These are phyloP conservation scores for Paramyrothecium roridum DNA, from an alignment of 2,329 filamentous ascomycete species.

Conservation along the genomic window DNA sequence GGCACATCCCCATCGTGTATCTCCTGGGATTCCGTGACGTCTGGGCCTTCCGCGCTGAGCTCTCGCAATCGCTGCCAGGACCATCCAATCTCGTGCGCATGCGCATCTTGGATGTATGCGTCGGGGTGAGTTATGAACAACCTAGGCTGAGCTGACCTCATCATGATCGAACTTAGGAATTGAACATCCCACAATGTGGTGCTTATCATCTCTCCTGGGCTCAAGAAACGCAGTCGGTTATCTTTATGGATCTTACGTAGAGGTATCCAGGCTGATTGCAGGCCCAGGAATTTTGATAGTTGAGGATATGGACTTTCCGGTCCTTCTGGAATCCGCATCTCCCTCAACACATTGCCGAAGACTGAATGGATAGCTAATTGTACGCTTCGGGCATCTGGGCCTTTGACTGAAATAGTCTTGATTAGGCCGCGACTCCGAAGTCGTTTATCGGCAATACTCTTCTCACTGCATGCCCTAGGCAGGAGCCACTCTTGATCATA, in stretches of 20 bases:
- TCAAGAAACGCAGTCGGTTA: conserved; percentile 67
- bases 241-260: conserved; percentile 74
- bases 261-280: conserved; percentile 70
- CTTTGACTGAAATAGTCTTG: conserved; percentile 57
- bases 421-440: conserved; percentile 73
- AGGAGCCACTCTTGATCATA: conserved; percentile 59
- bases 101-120: conserved; percentile 66
- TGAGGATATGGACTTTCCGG: conserved; percentile 20
- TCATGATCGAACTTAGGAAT: conserved; percentile 70
- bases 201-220: conserved; percentile 69
- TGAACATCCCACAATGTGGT: conserved; percentile 67
- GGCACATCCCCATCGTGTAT: conserved; percentile 59
- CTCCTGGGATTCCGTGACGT: conserved; percentile 39
- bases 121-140: conserved; percentile 75
- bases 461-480: conserved; percentile 64
- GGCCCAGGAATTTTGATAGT: conserved; percentile 50
- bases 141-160: conserved; percentile 65
- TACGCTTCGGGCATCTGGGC: conserved; percentile 65
- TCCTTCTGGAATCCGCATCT: conserved; percentile 33
- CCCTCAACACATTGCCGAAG: conserved; percentile 56
- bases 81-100: conserved; percentile 56
- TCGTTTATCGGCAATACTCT: conserved; percentile 63
- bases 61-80: conserved; percentile 68
- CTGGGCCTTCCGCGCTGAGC: conserved; percentile 54
- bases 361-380: conserved; percentile 59